phyloP scores from a whole-genome alignment of 331 rosid species.

The Quercus tomentella region DNA sequence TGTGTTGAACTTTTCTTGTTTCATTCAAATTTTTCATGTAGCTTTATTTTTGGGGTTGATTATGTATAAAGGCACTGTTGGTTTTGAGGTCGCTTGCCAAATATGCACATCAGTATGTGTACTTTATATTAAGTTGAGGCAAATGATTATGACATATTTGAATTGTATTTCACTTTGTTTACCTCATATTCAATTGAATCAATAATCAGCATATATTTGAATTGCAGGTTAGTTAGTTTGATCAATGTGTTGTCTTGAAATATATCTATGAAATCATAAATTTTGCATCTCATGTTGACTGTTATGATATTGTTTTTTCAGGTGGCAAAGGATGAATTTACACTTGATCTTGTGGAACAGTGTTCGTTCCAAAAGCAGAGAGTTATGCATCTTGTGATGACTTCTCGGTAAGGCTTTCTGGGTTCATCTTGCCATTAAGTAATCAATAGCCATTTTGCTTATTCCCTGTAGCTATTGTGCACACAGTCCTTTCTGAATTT shows the following conservation, averaged over 20 bases:
- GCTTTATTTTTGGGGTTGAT: not conserved
- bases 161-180: not conserved
- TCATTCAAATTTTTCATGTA: not conserved
- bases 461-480: not conserved
- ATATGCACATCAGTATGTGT: not conserved
- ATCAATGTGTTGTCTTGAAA: not conserved
- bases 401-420: slow-evolving; percentile 64
- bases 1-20: not conserved
- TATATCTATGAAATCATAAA: not conserved
- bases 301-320: slow-evolving; percentile 11
- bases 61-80: not conserved
- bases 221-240: not conserved
- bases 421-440: not conserved
- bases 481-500: not conserved
- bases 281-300: not conserved
- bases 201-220: not conserved
- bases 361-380: slow-evolving; percentile 92
- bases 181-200: not conserved
- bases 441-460: not conserved
- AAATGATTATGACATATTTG: not conserved
- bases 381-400: slow-evolving; percentile 86
- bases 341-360: slow-evolving; percentile 93
- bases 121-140: not conserved
- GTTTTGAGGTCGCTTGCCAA: not conserved
- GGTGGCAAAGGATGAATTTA: slow-evolving; percentile 90